phyloP scores from a whole-genome alignment of 768 basidiomycete species.

The Candolleomyces eurysporus region DNA sequence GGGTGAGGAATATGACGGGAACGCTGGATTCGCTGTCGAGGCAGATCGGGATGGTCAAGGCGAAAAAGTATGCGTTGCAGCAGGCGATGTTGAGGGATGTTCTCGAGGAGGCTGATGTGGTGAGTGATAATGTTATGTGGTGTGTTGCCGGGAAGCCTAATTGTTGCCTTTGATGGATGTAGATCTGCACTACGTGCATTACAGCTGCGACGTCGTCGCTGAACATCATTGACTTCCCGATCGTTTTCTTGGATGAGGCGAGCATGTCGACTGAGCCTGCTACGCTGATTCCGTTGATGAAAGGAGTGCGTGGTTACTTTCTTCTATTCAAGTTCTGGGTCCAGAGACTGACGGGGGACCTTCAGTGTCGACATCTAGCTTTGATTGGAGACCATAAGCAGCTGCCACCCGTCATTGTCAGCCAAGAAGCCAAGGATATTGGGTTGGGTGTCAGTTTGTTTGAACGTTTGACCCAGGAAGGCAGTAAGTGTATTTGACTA shows the following conservation, averaged over 20 bases:
- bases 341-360: constrained; percentile 9
- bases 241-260: constrained; percentile 93
- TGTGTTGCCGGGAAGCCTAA: background rate
- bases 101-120: constrained; percentile 68
- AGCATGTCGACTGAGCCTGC: constrained; percentile 96
- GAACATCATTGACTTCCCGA: constrained; percentile 80
- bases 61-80: constrained; percentile 52
- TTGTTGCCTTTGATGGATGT: background rate
- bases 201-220: constrained; percentile 67
- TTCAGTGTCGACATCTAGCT: constrained; percentile 74
- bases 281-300: constrained; percentile 89
- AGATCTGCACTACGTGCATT: constrained; percentile 89
- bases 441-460: constrained; percentile 84
- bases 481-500: constrained; percentile 47
- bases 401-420: constrained; percentile 83
- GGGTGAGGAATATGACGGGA: constrained; percentile 30
- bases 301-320: constrained; percentile 63
- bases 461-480: constrained; percentile 83
- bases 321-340: background rate
- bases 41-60: constrained; percentile 26
- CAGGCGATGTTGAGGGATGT: constrained; percentile 66
- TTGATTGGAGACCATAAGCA: constrained; percentile 98
- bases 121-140: constrained; percentile 34
- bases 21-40: constrained; percentile 26
- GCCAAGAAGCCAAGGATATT: constrained; percentile 66